Base-by-base conservation (phyloP, 2,329 filamentous ascomycete species). In the Cordyceps sp. region DNA sequence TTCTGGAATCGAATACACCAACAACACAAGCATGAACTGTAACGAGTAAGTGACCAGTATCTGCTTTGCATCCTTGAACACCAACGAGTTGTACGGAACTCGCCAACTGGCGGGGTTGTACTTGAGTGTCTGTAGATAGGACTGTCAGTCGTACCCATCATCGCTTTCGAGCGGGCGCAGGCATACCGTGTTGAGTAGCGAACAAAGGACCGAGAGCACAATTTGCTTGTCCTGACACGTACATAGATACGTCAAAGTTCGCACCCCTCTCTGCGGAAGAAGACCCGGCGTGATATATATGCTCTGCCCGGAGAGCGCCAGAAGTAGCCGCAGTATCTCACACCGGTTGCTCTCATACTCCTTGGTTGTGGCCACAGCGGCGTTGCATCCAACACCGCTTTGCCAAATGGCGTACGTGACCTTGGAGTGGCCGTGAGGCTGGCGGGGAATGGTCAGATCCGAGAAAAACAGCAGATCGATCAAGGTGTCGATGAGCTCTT, bases 331-430 rank as follows among this genome's bases (percentile, higher is more conserved):
- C 45, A 96, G 56, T 20, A 94, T 78, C 56, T 98, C 90, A 41
- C 80, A 85, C 36, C 90, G 73, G 54, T 94, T 94, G 58, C 69
- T 92, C 58, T 98, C 90, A 36, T 83, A 78, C 45, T 96, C 86
- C 52, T 84, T 93, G 32, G 78, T 94, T 4, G 85, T 88, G 9
- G 78, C 78, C 43, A 92, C 75, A 5, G 85, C 73, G 13, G 80
- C 82, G 53, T 93, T 93, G 61, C 88, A 96, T 12, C 90, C 90
- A 20, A 98, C 88, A 30, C 90, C 90, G 48, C 83, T 96, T 58
- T 94, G 85, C 90, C 90, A 98, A 50, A 98, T 96, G 33, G 84
- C 79, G 55, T 90, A 93, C 7, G 78, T 80, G 34, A 94, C 80
- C 52, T 90, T 92, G 39, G 70, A 69, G 47, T 79, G 84, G 33